Percentiles rank a stretch among this genome's conserved stretches.
Evolutionary conservation across 495 filamentous ascomycete species (phyloP).

Genomic region (Sphaerosporella brunnea): DNA sequence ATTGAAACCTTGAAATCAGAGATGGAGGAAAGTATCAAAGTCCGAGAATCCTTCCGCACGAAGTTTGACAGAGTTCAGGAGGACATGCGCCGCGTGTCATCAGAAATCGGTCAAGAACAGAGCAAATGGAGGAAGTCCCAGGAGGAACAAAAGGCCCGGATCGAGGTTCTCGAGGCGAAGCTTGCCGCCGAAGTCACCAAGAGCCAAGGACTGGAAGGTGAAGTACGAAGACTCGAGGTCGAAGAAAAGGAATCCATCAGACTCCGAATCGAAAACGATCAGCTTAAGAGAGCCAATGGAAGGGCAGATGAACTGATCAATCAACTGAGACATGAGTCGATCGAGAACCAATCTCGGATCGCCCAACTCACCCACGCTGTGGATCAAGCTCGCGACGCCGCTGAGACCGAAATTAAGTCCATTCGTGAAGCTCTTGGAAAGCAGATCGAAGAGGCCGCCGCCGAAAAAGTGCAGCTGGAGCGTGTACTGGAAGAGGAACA

Average conservation of each 20-base stretch:
- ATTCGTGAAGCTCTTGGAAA: conserved; percentile 60
- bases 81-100: conserved; percentile 61
- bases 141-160: conserved; percentile 51
- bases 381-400: conserved; percentile 40
- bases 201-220: conserved; percentile 59
- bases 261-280: conserved; percentile 67
- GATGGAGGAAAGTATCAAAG: conserved; percentile 65
- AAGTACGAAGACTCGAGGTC: conserved; percentile 53
- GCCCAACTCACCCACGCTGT: conserved; percentile 13
- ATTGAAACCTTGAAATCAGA: conserved; percentile 53
- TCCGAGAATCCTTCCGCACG: conserved; percentile 56
- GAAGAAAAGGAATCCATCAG: conserved; percentile 42
- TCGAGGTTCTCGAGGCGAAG: conserved; percentile 61
- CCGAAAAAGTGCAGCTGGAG: conserved; percentile 39
- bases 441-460: conserved; percentile 52
- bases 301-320: conserved; percentile 17
- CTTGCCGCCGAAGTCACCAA: conserved; percentile 60
- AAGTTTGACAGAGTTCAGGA: conserved; percentile 69
- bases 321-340: conserved; percentile 12
- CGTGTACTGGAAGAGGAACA: conserved; percentile 17
- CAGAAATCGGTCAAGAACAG: conserved; percentile 63
- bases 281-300: conserved; percentile 33
- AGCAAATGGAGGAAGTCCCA: conserved; percentile 54
- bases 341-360: conserved; percentile 12
- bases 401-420: conserved; percentile 54